These are phyloP conservation scores for Zasmidium cellare DNA, from an alignment of 2,329 filamentous ascomycete genomes.

Conservation along the genomic window DNA sequence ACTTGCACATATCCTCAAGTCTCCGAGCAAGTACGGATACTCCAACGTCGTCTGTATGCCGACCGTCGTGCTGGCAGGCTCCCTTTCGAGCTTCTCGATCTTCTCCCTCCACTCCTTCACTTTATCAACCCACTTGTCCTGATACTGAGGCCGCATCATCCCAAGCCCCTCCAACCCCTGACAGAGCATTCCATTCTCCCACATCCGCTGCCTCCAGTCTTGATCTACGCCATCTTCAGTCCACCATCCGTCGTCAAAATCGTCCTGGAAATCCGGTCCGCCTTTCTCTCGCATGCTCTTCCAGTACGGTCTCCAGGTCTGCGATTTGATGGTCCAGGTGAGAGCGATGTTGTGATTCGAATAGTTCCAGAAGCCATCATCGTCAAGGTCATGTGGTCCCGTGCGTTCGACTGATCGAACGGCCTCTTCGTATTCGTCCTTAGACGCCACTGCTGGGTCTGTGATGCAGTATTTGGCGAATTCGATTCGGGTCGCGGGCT, in stretches of 20 bases:
- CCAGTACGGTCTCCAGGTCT: constrained; percentile 32
- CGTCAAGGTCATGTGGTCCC: constrained; percentile 20
- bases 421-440: not conserved
- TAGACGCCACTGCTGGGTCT: constrained; percentile 13
- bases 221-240: constrained; percentile 4
- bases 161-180: constrained; percentile 35
- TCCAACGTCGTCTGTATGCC: constrained; percentile 15
- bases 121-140: constrained; percentile 19
- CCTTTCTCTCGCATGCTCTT: constrained; percentile 14
- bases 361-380: not conserved
- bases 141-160: constrained; percentile 23
- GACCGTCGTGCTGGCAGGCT: constrained; percentile 16
- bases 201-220: constrained; percentile 28
- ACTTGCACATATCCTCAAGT: constrained; percentile 16
- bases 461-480: constrained; percentile 36
- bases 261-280: constrained; percentile 20
- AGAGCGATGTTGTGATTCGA: constrained; percentile 14
- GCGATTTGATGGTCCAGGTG: constrained; percentile 25
- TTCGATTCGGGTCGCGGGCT: constrained; percentile 29
- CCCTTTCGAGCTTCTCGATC: constrained; percentile 17
- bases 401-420: constrained; percentile 14
- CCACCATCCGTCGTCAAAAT: constrained; percentile 14
- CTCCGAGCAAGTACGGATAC: constrained; percentile 20
- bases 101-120: constrained; percentile 20
- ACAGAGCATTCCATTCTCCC: constrained; percentile 27